Conservation (phyloP, 148 eudicot genomes). For the Persicaria maculosa region DNA sequence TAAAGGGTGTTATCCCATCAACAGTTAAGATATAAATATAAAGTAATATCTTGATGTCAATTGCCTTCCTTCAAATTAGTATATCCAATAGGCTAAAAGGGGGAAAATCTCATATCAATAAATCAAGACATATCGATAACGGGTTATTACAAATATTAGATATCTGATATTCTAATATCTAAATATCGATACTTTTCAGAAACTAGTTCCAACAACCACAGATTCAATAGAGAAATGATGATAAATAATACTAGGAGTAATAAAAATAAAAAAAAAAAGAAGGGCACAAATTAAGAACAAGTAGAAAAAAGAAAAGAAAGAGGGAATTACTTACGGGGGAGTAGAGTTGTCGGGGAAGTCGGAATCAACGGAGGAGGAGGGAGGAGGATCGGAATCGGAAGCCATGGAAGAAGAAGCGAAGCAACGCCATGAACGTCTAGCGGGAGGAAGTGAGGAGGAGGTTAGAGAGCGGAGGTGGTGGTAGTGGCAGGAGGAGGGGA, state of each 20-base stretch:
- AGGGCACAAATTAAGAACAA: neutral
- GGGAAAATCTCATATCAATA: neutral
- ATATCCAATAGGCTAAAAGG: no score
- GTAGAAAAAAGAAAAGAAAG: neutral
- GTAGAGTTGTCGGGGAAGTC: constrained; percentile 10
- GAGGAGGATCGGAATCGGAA: constrained; percentile 12
- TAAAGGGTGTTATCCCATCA: no score
- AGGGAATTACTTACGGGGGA: constrained; percentile 10
- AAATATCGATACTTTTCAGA: neutral
- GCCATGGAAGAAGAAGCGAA: constrained; percentile 11
- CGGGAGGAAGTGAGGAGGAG: neutral
- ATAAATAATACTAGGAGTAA: neutral
- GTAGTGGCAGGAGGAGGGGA: neutral
- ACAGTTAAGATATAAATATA: no score
- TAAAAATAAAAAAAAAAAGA: neutral
- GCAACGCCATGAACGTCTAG: constrained; percentile 5
- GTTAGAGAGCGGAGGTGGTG: neutral
- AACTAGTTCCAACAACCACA: neutral
- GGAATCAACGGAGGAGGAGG: constrained; percentile 5
- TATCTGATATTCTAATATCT: neutral
- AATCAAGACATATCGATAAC: neutral
- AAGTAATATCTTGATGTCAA: no score
- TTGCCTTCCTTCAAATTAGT: no score
- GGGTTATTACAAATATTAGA: no score
- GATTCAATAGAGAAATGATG: neutral